phyloP scores from a whole-genome alignment of 768 basidiomycete genomes.

The Serendipita indica region DNA sequence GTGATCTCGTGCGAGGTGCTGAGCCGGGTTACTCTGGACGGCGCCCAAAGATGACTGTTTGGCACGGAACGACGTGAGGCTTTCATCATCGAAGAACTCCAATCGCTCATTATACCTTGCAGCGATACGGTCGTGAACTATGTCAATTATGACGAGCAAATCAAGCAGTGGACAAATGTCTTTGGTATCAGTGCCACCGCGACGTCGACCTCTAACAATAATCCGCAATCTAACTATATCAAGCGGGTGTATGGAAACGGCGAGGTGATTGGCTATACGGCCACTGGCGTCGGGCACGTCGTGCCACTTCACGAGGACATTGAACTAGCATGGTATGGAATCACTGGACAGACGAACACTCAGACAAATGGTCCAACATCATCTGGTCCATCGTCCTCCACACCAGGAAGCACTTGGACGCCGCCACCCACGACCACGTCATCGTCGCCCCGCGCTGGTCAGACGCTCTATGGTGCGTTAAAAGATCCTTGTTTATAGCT shows the following conservation, averaged over 20 bases:
- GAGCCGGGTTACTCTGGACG: slow-evolving; percentile 40
- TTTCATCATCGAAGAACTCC: no score
- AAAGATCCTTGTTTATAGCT: no score
- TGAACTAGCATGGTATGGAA: slow-evolving; percentile 34
- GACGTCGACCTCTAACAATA: slow-evolving; percentile 26
- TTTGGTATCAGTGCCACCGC: slow-evolving; percentile 33
- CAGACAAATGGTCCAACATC: not conserved
- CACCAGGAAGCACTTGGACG: no score
- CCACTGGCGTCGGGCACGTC: slow-evolving; percentile 34
- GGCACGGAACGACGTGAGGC: slow-evolving; percentile 35
- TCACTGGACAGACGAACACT: no score
- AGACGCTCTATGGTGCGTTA: no score
- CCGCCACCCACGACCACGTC: no score
- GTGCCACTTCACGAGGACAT: slow-evolving; percentile 35
- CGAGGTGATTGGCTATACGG: slow-evolving; percentile 34
- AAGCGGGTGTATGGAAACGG: slow-evolving; percentile 30
- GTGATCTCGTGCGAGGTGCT: slow-evolving; percentile 31
- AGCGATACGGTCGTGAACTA: slow-evolving; percentile 36
- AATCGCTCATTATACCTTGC: no score
- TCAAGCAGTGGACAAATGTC: slow-evolving; percentile 44
- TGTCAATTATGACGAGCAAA: slow-evolving; percentile 35
- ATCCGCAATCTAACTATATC: slow-evolving; percentile 32
- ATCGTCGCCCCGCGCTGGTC: no score
- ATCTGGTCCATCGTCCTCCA: not conserved
- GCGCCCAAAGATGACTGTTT: slow-evolving; percentile 37